phyloP scores from a whole-genome alignment of 2,329 filamentous ascomycete species.

The Esteya vermicola region DNA sequence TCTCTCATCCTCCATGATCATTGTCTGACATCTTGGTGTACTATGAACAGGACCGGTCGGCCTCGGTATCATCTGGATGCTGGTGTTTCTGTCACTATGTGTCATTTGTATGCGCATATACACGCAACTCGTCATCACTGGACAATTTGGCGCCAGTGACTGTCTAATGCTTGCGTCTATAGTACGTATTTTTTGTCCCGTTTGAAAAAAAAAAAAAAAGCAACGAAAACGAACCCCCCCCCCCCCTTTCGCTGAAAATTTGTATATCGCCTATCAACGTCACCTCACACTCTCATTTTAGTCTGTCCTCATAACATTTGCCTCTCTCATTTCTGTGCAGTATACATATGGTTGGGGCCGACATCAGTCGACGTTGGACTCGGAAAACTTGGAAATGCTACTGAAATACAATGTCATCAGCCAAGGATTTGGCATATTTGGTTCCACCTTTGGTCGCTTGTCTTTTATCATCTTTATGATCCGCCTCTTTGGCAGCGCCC shows the following conservation, averaged over 20 bases:
- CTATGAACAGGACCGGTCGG: not conserved
- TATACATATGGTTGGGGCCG: constrained; percentile 2
- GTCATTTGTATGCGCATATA: not conserved
- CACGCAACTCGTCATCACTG: not conserved
- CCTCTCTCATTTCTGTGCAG: constrained; percentile 1
- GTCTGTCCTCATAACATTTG: not conserved
- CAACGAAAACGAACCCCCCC: not conserved
- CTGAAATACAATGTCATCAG: constrained; percentile 1
- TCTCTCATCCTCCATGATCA: no score
- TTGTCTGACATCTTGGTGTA: no score
- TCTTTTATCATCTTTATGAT: constrained; percentile 1
- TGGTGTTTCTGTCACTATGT: not conserved
- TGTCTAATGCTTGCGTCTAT: constrained; percentile 1
- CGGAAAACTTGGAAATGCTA: not conserved
- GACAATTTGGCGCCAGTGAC: not conserved
- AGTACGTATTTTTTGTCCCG: not conserved
- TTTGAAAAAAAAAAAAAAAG: not conserved
- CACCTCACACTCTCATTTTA: no score
- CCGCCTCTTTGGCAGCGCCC: constrained; percentile 1
- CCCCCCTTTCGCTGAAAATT: no score
- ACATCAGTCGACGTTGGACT: not conserved
- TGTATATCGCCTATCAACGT: no score
- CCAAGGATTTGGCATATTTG: constrained; percentile 1
- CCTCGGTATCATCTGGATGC: constrained; percentile 3
- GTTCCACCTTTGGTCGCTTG: constrained; percentile 2